Evolutionary conservation across 1,284 basidiomycete genomes (phyloP).

Genomic region (Dichomitus squalens): DNA sequence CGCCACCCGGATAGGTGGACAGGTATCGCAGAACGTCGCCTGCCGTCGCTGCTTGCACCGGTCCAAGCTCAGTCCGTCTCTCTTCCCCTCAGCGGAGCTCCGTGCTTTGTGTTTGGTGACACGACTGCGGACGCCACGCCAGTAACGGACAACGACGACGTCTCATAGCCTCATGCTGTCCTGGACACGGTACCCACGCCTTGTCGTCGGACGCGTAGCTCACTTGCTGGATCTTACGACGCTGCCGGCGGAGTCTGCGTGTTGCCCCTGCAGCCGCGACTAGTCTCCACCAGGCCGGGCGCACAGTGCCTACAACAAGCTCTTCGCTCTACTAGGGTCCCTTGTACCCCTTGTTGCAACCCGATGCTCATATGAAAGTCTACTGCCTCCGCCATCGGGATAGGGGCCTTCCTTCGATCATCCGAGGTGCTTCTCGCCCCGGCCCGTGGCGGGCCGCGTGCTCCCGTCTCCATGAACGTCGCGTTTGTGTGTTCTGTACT

Average conservation of each 20-base stretch:
- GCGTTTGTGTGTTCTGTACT: neutral
- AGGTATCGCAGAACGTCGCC: slow-evolving; percentile 8
- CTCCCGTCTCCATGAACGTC: neutral
- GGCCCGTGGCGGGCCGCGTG: neutral
- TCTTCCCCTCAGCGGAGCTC: neutral
- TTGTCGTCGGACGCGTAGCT: neutral
- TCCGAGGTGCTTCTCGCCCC: neutral
- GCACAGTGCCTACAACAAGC: neutral
- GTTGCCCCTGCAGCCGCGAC: neutral
- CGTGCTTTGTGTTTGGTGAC: neutral
- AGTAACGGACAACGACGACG: slow-evolving; percentile 7
- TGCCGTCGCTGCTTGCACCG: slow-evolving; percentile 15
- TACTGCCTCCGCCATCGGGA: neutral
- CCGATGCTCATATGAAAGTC: neutral
- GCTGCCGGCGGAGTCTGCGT: neutral
- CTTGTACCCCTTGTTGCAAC: neutral
- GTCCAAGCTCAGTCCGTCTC: slow-evolving; percentile 10
- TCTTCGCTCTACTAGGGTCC: neutral
- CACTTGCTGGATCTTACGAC: neutral
- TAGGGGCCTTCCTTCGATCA: neutral
- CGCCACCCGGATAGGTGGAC: slow-evolving; percentile 1
- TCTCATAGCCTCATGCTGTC: slow-evolving; percentile 24
- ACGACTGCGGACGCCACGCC: neutral
- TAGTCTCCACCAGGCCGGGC: slow-evolving; percentile 1
- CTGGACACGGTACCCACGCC: slow-evolving; percentile 10